These are phyloP conservation scores for Aspergillus viridinutans DNA, from an alignment of 2,329 filamentous ascomycete genomes.

Conservation along the genomic window DNA sequence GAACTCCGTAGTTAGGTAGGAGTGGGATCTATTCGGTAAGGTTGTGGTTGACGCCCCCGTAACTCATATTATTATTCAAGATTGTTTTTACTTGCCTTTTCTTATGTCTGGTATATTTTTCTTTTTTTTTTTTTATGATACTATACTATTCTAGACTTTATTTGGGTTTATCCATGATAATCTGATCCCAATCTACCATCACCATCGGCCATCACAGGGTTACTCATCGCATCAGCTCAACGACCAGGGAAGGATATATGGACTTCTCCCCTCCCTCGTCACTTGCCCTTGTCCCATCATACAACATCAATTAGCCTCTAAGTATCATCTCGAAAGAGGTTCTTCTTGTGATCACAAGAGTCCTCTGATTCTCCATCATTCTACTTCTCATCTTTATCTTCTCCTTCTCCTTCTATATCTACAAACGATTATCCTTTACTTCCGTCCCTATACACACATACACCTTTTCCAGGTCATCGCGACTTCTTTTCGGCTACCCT, in stretches of 20 bases:
- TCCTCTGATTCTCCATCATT: constrained; percentile 1
- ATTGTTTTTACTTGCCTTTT: not conserved
- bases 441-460: constrained; percentile 8
- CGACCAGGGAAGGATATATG: constrained; percentile 9
- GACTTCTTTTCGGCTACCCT: constrained; percentile 1
- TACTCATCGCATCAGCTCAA: not conserved
- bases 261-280: constrained; percentile 17
- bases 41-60: not conserved
- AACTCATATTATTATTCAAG: not conserved
- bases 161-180: not conserved
- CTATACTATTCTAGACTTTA: not conserved
- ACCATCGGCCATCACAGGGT: not conserved
- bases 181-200: not conserved
- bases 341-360: constrained; percentile 11
- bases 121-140: not conserved
- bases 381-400: not conserved
- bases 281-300: constrained; percentile 11
- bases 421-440: constrained; percentile 11
- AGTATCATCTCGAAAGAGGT: constrained; percentile 9
- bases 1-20: not conserved
- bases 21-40: not conserved
- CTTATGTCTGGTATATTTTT: not conserved
- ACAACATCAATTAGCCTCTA: constrained; percentile 8
- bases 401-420: not conserved
- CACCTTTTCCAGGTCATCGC: constrained; percentile 4